phyloP scores from a whole-genome alignment of 2,329 filamentous ascomycete species.

The Neopestalotiopsis sp. region DNA sequence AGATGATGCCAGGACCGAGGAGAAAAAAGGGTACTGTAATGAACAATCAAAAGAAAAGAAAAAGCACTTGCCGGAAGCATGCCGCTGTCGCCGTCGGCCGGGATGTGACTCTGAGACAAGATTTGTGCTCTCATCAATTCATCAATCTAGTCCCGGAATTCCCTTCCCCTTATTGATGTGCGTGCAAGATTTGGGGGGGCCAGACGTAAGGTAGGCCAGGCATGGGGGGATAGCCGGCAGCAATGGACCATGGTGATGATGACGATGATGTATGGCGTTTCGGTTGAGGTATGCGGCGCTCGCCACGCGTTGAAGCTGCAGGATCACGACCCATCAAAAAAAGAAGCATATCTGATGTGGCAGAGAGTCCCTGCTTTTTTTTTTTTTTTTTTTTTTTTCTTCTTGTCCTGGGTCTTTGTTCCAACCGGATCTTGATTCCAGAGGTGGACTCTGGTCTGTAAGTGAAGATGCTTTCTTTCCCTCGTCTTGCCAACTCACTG shows the following conservation, averaged over 20 bases:
- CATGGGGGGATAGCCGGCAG: no score
- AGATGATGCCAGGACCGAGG: neutral
- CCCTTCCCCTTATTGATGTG: neutral
- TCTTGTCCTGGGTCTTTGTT: no score
- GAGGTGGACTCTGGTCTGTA: neutral
- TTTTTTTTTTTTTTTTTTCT: no score
- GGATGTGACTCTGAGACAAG: neutral
- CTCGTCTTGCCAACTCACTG: neutral
- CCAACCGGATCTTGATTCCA: no score
- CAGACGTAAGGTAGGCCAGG: neutral
- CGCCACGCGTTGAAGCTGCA: neutral
- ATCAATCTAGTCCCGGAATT: neutral
- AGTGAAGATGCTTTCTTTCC: neutral
- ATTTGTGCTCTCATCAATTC: neutral
- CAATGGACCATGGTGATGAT: neutral
- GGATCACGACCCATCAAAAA: neutral
- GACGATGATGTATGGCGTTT: neutral
- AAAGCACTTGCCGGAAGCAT: neutral
- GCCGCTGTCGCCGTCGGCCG: neutral
- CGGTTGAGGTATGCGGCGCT: neutral
- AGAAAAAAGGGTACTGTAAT: neutral
- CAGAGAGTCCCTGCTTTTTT: neutral
- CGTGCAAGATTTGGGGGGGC: neutral
- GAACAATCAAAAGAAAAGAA: slow-evolving; percentile 3
- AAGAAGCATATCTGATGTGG: neutral